Conservation (phyloP, 768 basidiomycete genomes). For the Naganishia onofrii region DNA sequence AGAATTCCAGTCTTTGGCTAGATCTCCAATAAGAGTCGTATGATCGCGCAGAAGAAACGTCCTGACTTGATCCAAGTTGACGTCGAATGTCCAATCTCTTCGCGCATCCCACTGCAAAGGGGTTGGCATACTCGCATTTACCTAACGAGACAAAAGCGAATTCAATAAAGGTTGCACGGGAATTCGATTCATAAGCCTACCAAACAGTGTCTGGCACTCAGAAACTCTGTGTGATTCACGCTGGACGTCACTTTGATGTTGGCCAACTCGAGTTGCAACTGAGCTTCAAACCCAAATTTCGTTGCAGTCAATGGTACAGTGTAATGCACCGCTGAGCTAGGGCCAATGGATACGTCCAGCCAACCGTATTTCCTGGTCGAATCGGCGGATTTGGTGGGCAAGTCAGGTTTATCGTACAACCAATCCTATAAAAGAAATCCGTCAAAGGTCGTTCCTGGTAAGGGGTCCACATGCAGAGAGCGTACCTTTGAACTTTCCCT, state of each 20-base stretch:
- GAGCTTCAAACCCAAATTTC: slow-evolving; percentile 71
- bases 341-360: slow-evolving; percentile 70
- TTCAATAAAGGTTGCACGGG: slow-evolving; percentile 25
- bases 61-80: slow-evolving; percentile 68
- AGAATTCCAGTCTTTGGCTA: slow-evolving; percentile 86
- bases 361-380: slow-evolving; percentile 62
- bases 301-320: slow-evolving; percentile 75
- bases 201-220: slow-evolving; percentile 73
- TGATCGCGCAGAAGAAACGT: slow-evolving; percentile 86
- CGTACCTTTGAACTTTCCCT: slow-evolving; percentile 81
- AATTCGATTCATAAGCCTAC: slow-evolving; percentile 55
- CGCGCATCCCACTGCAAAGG: slow-evolving; percentile 78
- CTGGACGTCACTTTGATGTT: slow-evolving; percentile 74
- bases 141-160: slow-evolving; percentile 27
- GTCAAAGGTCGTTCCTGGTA: neutral
- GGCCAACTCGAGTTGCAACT: slow-evolving; percentile 77
- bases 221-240: slow-evolving; percentile 78
- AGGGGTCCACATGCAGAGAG: neutral
- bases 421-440: slow-evolving; percentile 63
- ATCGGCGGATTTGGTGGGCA: slow-evolving; percentile 52
- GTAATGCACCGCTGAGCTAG: slow-evolving; percentile 81
- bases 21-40: slow-evolving; percentile 86
- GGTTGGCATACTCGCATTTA: slow-evolving; percentile 61
- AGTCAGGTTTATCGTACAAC: slow-evolving; percentile 73
- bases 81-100: slow-evolving; percentile 74